Evolutionary conservation across 768 basidiomycete species (phyloP), one percentile per base, ranked within the genome.

Genomic region (Leccinum aurantiacum): DNA sequence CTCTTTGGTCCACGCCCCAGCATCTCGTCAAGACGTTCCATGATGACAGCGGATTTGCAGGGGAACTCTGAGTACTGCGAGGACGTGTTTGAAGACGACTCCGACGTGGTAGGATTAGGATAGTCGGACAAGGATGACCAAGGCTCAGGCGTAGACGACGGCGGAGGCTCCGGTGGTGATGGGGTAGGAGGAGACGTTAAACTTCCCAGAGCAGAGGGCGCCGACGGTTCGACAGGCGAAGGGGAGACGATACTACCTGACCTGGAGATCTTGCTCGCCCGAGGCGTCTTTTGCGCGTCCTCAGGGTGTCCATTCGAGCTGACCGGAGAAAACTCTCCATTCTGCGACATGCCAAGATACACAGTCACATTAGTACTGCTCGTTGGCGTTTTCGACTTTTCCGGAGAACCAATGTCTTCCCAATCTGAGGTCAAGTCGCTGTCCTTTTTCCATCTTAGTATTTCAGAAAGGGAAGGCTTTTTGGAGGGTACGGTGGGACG

Each of bases 91-190:
- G 89, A 90, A 17, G 89, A 89, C 4, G 89, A 89, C 63, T 84
- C 86, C 10, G 90, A 89, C 9, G 88, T 88, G 10, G 89, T 86
- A 24, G 79, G 82, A 57, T 81, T 80, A 44, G 87, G 86, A 67
- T 86, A 89, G 65, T 87, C 86, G 57, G 89, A 88, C 53, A 89
- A 69, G 5, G 89, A 89, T 15, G 90, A 91, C 56, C 88, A 85
- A 33, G 89, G 90, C 74, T 92, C 90, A 6, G 88, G 88, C 14
- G 91, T 91, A 10, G 85, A 77, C 11, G 89, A 83, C 17, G 82
- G 82, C 31, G 81, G 76, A 56, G 82, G 82, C 60, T 88, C 87
- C 48, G 83, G 81, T 50, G 79, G 76, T 24, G 82, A 79, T 19
- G 79, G 77, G 63, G 60, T 76, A 66, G 60, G 78, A 72, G 60